These are phyloP conservation scores for Huntiella abstrusa DNA, from an alignment of 2,329 filamentous ascomycete genomes.

Conservation along the genomic window DNA sequence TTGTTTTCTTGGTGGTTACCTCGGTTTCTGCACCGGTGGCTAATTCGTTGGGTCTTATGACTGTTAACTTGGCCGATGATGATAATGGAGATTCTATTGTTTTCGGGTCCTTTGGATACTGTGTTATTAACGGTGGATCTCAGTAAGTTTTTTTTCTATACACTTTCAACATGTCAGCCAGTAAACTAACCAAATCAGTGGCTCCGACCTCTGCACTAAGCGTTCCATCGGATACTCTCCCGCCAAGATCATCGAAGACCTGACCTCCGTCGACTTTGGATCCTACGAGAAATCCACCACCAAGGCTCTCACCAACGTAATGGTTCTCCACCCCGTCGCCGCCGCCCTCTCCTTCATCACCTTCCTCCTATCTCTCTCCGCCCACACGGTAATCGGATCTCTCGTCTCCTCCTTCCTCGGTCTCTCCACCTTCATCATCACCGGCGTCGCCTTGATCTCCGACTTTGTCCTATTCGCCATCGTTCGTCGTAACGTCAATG, in stretches of 20 bases:
- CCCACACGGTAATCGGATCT: conserved; percentile 31
- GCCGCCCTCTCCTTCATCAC: conserved; percentile 37
- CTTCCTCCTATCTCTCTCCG: conserved; percentile 34
- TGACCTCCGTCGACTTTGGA: conserved; percentile 24
- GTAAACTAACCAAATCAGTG: conserved; percentile 11
- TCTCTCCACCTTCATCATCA: conserved; percentile 29
- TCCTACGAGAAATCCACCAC: conserved; percentile 24
- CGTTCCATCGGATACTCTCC: conserved; percentile 37
- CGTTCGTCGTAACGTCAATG: conserved; percentile 33
- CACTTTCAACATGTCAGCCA: neutral
- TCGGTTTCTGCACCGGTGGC: conserved; percentile 41
- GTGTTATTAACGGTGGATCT: conserved; percentile 18
- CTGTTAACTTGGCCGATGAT: conserved; percentile 27
- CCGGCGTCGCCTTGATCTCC: conserved; percentile 28
- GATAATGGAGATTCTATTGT: conserved; percentile 21
- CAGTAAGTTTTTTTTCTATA: conserved; percentile 13
- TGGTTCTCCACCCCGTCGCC: conserved; percentile 45
- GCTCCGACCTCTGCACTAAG: conserved; percentile 29
- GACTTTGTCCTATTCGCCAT: conserved; percentile 41
- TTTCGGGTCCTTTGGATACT: conserved; percentile 45
- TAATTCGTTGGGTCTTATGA: conserved; percentile 33
- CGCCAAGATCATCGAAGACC: conserved; percentile 23
- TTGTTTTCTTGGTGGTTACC: conserved; percentile 37
- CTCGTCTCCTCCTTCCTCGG: conserved; percentile 31
- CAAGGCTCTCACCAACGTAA: conserved; percentile 33